Evolutionary conservation across 2,329 filamentous ascomycete species (phyloP).

Genomic region (Xylariaceae sp.): DNA sequence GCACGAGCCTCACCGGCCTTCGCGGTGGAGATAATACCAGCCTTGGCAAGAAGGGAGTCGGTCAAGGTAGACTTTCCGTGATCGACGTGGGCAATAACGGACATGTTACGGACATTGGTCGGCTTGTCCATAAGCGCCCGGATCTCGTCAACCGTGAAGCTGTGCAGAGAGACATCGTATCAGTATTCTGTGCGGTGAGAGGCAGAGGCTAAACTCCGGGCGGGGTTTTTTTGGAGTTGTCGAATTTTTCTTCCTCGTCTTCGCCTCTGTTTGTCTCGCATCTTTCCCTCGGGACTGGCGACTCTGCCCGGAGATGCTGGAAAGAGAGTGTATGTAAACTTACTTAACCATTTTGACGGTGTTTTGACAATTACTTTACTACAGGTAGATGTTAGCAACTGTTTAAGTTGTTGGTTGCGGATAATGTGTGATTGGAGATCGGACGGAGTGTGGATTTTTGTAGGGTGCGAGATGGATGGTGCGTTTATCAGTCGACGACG

Average conservation of each 20-base stretch:
- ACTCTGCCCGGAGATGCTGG: not conserved
- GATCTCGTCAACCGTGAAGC: constrained; percentile 98
- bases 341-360: constrained; percentile 99
- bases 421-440: not conserved
- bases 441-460: not conserved
- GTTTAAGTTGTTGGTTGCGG: not conserved
- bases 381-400: constrained; percentile 19
- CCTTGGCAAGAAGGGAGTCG: constrained; percentile 98
- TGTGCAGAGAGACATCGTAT: constrained; percentile 45
- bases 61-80: constrained; percentile 99
- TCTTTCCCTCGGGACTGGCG: not conserved
- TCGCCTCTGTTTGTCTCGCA: constrained; percentile 2
- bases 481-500: not conserved
- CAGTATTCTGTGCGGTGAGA: constrained; percentile 37
- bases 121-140: constrained; percentile 68
- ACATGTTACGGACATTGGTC: constrained; percentile 86
- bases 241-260: constrained; percentile 4
- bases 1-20: constrained; percentile 95
- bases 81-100: constrained; percentile 99
- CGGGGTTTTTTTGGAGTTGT: constrained; percentile 26
- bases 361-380: constrained; percentile 47
- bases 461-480: no score
- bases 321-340: constrained; percentile 37
- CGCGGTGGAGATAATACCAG: constrained; percentile 96
- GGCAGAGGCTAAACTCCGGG: constrained; percentile 38